Conservation (phyloP, 331 rosid species). For the Cucumis variabilis region DNA sequence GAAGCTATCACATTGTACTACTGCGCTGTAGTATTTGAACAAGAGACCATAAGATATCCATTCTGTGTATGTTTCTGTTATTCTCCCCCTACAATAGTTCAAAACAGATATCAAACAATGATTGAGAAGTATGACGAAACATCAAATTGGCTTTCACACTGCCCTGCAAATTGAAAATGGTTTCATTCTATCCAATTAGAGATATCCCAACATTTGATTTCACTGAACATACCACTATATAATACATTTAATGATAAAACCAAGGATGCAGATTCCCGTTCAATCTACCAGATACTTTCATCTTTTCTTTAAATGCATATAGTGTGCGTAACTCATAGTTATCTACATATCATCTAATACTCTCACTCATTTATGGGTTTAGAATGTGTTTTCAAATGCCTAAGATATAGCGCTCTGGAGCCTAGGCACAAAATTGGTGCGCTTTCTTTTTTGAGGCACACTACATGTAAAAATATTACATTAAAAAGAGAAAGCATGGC, state of each 20-base stretch:
- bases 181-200: background rate
- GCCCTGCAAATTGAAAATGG: background rate
- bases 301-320: background rate
- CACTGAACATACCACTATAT: background rate
- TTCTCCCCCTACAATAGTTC: constrained; percentile 71
- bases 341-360: background rate
- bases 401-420: too few relatives aligned
- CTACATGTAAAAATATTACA: too few relatives aligned
- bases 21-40: constrained; percentile 90
- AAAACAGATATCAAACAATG: constrained; percentile 9
- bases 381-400: too few relatives aligned
- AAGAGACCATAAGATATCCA: constrained; percentile 98
- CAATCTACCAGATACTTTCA: background rate
- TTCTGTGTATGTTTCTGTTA: constrained; percentile 79
- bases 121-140: background rate
- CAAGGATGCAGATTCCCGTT: background rate
- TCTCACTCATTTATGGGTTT: too few relatives aligned
- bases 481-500: too few relatives aligned
- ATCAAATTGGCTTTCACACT: constrained; percentile 4
- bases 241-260: background rate
- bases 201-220: background rate
- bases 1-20: constrained; percentile 46
- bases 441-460: too few relatives aligned
- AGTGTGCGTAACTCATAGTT: background rate
- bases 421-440: too few relatives aligned